Evolutionary conservation across 78 protist genomes (phyloP).

Genomic region (Creolimax fragrantissima): DNA sequence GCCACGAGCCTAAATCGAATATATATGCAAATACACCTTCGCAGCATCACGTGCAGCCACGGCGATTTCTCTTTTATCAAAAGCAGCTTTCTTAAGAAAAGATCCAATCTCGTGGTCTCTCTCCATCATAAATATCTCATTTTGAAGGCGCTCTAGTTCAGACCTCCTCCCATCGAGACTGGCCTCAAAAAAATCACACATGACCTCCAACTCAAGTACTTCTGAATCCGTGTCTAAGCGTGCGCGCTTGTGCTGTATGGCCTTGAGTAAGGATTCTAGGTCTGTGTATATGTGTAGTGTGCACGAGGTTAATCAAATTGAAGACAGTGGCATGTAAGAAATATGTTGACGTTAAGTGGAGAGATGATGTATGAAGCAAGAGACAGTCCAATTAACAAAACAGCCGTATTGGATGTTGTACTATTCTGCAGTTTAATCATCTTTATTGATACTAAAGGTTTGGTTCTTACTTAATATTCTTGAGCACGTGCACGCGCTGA

Average conservation of each 20-base stretch:
- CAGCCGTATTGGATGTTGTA: background rate
- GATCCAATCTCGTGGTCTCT: background rate
- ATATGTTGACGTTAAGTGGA: too few relatives aligned
- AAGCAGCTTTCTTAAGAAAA: background rate
- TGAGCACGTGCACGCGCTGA: too few relatives aligned
- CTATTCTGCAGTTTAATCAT: background rate
- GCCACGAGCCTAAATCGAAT: too few relatives aligned
- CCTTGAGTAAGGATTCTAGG: background rate
- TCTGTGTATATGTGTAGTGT: background rate
- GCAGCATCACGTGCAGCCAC: background rate
- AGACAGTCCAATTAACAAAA: background rate
- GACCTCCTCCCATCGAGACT: background rate
- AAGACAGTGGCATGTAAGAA: too few relatives aligned
- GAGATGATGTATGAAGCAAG: background rate
- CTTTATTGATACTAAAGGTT: background rate
- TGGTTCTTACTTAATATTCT: background rate
- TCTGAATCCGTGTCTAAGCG: background rate
- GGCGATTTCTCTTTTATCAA: background rate
- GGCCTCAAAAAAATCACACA: background rate
- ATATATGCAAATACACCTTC: background rate
- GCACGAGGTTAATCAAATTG: too few relatives aligned
- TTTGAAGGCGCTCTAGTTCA: background rate
- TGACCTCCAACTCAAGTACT: background rate
- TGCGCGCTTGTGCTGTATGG: background rate
- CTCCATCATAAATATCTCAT: background rate